phyloP scores from a whole-genome alignment of 441 rosid species.

The Euphorbia corollata region DNA sequence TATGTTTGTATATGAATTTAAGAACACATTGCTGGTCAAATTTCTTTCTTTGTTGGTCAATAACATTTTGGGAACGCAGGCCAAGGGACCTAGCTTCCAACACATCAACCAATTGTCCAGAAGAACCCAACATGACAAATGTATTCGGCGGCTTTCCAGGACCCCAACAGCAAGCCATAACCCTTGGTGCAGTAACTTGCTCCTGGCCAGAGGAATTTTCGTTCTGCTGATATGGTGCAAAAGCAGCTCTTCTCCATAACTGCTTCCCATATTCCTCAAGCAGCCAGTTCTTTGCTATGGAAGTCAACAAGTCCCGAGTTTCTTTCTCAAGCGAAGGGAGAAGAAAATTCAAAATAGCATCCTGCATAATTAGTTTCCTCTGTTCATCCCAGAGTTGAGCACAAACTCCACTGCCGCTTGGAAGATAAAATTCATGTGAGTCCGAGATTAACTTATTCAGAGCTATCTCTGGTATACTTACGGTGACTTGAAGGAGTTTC shows the following conservation, averaged over 20 bases:
- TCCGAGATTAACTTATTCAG: conserved; percentile 45
- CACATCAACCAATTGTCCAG: conserved; percentile 76
- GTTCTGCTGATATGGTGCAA: conserved; percentile 67
- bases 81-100: conserved; percentile 58
- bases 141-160: conserved; percentile 84
- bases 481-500: conserved; percentile 66
- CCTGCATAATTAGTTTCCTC: conserved; percentile 55
- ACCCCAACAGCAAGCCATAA: conserved; percentile 93
- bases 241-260: conserved; percentile 66
- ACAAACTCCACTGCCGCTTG: conserved; percentile 52
- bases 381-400: conserved; percentile 85
- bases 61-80: conserved; percentile 62
- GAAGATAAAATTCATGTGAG: conserved; percentile 47
- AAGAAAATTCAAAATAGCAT: conserved; percentile 54
- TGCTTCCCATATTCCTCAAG: conserved; percentile 61
- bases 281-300: conserved; percentile 63
- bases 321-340: conserved; percentile 80
- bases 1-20: conserved; percentile 68
- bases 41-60: conserved; percentile 71
- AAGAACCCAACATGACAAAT: conserved; percentile 77
- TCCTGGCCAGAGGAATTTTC: conserved; percentile 48
- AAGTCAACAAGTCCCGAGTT: conserved; percentile 50
- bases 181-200: conserved; percentile 65
- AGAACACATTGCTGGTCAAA: conserved; percentile 64
- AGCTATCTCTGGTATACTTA: conserved; percentile 50